Percentiles rank a stretch among this genome's conserved stretches.
These are phyloP conservation scores for Stereum hirsutum DNA, from an alignment of 1,284 basidiomycete species.

Conservation along the genomic window DNA sequence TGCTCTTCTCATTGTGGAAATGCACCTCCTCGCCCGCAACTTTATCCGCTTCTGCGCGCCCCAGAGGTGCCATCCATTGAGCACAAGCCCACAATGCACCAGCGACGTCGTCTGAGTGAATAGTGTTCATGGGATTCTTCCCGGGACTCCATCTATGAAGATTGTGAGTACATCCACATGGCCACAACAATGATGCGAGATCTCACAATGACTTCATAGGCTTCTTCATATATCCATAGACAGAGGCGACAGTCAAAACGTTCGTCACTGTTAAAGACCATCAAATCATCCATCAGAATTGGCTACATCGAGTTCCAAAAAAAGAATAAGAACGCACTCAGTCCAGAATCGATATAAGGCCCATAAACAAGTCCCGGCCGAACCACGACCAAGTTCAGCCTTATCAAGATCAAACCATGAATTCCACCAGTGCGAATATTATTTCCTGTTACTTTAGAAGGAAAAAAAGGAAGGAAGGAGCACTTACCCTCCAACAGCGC, in stretches of 20 bases:
- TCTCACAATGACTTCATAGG: constrained; percentile 82
- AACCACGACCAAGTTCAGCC: constrained; percentile 76
- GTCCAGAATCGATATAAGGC: constrained; percentile 64
- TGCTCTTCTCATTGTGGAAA: constrained; percentile 68
- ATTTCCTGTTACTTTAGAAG: no score
- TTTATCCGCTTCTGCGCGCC: constrained; percentile 51
- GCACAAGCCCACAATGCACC: constrained; percentile 70
- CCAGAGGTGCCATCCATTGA: constrained; percentile 58
- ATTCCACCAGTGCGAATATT: constrained; percentile 5
- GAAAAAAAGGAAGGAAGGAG: background rate
- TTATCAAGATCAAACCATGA: constrained; percentile 17
- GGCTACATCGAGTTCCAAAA: constrained; percentile 1
- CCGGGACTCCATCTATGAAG: constrained; percentile 60
- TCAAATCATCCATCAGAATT: constrained; percentile 3
- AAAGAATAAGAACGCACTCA: constrained; percentile 30
- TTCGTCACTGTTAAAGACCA: constrained; percentile 39
- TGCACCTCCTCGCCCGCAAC: constrained; percentile 59
- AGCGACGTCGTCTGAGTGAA: constrained; percentile 74
- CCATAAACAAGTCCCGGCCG: constrained; percentile 68
- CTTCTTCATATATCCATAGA: constrained; percentile 77
- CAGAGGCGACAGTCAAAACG: constrained; percentile 69
- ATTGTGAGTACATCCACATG: constrained; percentile 12
- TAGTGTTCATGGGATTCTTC: constrained; percentile 71
- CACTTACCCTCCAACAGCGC: constrained; percentile 60
- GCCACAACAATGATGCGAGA: constrained; percentile 1